Evolutionary conservation across 2,329 filamentous ascomycete species (phyloP), one percentile per base, ranked within the genome.

Genomic region (Pseudocercospora ulei): DNA sequence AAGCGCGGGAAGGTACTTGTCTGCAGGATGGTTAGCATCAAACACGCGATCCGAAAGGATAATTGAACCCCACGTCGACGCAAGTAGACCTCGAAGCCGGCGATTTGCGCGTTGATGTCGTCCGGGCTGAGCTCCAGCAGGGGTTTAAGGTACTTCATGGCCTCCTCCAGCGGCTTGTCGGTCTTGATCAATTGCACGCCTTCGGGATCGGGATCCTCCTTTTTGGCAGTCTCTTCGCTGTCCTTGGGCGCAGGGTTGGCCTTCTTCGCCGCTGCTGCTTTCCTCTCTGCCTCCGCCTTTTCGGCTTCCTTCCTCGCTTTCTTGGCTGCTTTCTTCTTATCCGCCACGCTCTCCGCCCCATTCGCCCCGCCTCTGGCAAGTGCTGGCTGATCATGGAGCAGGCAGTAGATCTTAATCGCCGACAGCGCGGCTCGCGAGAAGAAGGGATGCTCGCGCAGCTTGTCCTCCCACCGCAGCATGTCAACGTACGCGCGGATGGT

Each of bases 391-490:
- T 95, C 88, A 46, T 81, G 70, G 49, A 98, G 71, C 48, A 76
- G 69, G 17, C 93, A 59, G 60, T 95, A 96, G 19, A 92, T 70
- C 45, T 79, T 75, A 44, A 93, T 73, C 4, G 88, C 87, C 37
- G 78, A 77, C 14, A 94, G 67, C 1, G 90, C 88, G 33, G 84
- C 82, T 28, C 85, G 73, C 3, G 81, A 80, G 65, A 83, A 98
- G 67, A 93, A 95, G 1, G 90, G 90, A 60, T 98, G 90, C 54
- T 93, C 82, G 38, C 86, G 79, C 28, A 96, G 65, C 46, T 78
- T 76, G 58, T 98, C 87, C 60, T 96, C 88, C 92, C 90, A 98
- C 52, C 82, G 76, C 30, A 98, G 72, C 85, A 98, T 94, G 53
- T 95, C 87, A 25, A 98, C 70, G 58, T 98, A 98, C 1, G 90